A percentile compares a stretch with the other conserved stretches of the same genome.
These are phyloP conservation scores for Camelina neglecta DNA, from an alignment of 345 rosid species.

Conservation along the genomic window DNA sequence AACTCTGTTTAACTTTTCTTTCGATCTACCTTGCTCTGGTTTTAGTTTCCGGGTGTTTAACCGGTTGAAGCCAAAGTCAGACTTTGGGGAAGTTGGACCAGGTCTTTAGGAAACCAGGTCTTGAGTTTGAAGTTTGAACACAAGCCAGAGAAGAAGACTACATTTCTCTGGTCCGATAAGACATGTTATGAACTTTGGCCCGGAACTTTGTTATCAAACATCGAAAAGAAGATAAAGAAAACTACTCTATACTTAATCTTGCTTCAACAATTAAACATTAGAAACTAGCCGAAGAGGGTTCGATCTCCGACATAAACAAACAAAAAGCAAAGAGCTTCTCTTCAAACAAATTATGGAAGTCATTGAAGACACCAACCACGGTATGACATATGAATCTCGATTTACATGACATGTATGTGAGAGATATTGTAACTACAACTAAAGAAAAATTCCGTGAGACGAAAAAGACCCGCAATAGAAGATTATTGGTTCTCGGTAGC, in stretches of 20 bases:
- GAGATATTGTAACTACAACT: conserved; percentile 19
- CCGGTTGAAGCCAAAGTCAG: background rate
- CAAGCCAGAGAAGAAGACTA: background rate
- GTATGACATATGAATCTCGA: conserved; percentile 17
- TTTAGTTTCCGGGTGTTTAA: background rate
- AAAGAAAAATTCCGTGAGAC: conserved; percentile 8
- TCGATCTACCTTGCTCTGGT: background rate
- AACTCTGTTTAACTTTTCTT: background rate
- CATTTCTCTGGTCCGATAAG: background rate
- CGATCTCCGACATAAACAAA: background rate
- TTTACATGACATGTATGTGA: conserved; percentile 21
- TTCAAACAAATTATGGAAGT: background rate
- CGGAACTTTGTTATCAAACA: no score
- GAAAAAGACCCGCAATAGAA: conserved; percentile 8
- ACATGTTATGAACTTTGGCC: no score
- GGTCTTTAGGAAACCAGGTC: background rate
- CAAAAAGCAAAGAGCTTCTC: conserved; percentile 3
- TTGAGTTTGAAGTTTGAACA: background rate
- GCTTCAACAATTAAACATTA: background rate
- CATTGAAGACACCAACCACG: conserved; percentile 1
- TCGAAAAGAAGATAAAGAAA: background rate
- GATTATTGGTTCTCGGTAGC: conserved; percentile 11
- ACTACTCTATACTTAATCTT: background rate
- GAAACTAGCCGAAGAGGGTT: background rate
- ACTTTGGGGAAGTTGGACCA: background rate